These are phyloP conservation scores for Solanum peruvianum DNA, from an alignment of 257 asterid genomes.

Conservation along the genomic window DNA sequence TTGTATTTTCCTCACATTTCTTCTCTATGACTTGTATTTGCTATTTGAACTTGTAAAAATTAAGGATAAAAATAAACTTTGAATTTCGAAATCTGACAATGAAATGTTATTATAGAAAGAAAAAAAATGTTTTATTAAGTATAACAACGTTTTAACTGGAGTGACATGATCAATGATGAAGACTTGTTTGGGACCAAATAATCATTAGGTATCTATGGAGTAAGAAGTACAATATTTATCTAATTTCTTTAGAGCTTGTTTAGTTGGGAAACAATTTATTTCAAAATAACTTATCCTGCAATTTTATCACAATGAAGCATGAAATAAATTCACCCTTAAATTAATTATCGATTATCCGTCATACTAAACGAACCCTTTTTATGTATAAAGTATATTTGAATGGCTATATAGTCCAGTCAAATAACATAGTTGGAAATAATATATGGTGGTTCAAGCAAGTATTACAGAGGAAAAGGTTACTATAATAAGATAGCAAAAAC, in stretches of 20 bases:
- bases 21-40: not conserved
- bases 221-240: not conserved
- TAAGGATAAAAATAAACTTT: not conserved
- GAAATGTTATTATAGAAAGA: not conserved
- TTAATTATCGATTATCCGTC: not conserved
- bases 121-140: not conserved
- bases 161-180: not conserved
- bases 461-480: not conserved
- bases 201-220: not conserved
- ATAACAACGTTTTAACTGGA: not conserved
- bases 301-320: too few relatives aligned
- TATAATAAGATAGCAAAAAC: not conserved
- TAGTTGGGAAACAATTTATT: not conserved
- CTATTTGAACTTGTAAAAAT: not conserved
- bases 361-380: not conserved
- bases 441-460: not conserved
- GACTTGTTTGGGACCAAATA: not conserved
- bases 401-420: not conserved
- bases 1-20: not conserved
- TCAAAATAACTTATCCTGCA: not conserved
- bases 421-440: not conserved
- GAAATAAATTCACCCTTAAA: too few relatives aligned
- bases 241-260: too few relatives aligned
- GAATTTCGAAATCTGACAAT: not conserved
- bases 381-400: not conserved